Percentiles rank a stretch among this genome's conserved stretches.
These are phyloP conservation scores for Flaveria brownii DNA, from an alignment of 129 eudicot species.

Conservation along the genomic window DNA sequence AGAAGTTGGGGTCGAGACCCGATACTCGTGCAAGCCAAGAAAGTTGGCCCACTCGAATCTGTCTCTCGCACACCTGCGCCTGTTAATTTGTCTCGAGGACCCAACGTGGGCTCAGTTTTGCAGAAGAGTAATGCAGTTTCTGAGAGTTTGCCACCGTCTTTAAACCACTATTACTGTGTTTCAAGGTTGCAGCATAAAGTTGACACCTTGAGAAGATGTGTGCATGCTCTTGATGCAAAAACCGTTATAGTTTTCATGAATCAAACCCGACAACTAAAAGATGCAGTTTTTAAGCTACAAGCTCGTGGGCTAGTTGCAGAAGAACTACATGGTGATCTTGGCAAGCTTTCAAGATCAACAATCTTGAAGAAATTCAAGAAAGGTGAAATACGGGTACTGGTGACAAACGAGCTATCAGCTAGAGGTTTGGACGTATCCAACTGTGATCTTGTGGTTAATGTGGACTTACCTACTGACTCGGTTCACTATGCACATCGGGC, in stretches of 20 bases:
- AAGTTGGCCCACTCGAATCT: too few species aligned
- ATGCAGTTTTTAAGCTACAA: conserved; percentile 76
- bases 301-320: conserved; percentile 83
- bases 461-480: conserved; percentile 82
- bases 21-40: too few species aligned
- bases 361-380: conserved; percentile 70
- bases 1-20: too few species aligned
- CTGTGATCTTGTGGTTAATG: conserved; percentile 89
- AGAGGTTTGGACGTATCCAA: conserved; percentile 82
- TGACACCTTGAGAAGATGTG: conserved; percentile 78
- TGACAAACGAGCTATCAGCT: conserved; percentile 84
- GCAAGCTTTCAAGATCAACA: conserved; percentile 78
- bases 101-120: too few species aligned
- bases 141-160: conserved; percentile 42
- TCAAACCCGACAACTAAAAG: conserved; percentile 77
- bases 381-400: conserved; percentile 69
- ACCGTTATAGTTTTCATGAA: conserved; percentile 81
- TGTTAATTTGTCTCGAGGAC: too few species aligned
- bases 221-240: conserved; percentile 88
- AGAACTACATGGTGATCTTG: conserved; percentile 88
- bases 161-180: conserved; percentile 70
- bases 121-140: too few species aligned
- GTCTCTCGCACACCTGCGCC: too few species aligned
- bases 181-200: conserved; percentile 82
- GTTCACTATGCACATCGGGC: conserved; percentile 93